Percentiles rank a stretch among this genome's conserved stretches.
phyloP scores from a whole-genome alignment of 2,329 filamentous ascomycete genomes.

The Aspergillus sergii region DNA sequence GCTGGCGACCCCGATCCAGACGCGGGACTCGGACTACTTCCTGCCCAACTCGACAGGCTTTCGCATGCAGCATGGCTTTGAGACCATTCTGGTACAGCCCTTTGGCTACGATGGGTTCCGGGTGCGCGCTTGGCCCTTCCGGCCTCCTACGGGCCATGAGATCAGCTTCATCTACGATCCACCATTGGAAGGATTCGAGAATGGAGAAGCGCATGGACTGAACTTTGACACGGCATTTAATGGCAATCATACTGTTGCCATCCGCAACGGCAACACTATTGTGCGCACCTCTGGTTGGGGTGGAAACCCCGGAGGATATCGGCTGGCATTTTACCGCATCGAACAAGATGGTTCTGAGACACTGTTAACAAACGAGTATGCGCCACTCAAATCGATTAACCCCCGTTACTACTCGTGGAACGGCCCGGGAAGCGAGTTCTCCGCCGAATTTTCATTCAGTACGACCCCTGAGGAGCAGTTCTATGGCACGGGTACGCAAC shows the following conservation, averaged over 20 bases:
- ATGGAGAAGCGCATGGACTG: conserved; percentile 35
- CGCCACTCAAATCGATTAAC: conserved; percentile 37
- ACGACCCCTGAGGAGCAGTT: conserved; percentile 55
- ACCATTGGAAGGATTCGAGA: conserved; percentile 41
- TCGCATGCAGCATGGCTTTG: conserved; percentile 42
- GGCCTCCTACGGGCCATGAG: conserved; percentile 38
- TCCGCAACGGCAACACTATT: conserved; percentile 42
- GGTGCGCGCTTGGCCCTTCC: conserved; percentile 43
- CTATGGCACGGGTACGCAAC: conserved; percentile 67
- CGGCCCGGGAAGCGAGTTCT: conserved; percentile 38
- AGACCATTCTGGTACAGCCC: conserved; percentile 42
- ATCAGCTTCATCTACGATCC: conserved; percentile 44
- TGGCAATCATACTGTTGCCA: conserved; percentile 31
- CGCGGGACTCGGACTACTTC: conserved; percentile 15
- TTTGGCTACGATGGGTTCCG: conserved; percentile 45
- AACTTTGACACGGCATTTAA: conserved; percentile 35
- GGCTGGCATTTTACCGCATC: conserved; percentile 39
- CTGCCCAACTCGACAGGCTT: conserved; percentile 28
- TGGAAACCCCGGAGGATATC: conserved; percentile 35
- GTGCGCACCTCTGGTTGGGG: conserved; percentile 36
- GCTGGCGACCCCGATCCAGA: background rate
- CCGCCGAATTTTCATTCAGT: conserved; percentile 39
- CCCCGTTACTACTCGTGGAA: conserved; percentile 40
- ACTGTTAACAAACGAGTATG: conserved; percentile 40
- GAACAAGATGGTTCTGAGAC: conserved; percentile 38